These are phyloP conservation scores for Pichia pseudocactophila DNA, from an alignment of 805 yeast species.

Conservation along the genomic window DNA sequence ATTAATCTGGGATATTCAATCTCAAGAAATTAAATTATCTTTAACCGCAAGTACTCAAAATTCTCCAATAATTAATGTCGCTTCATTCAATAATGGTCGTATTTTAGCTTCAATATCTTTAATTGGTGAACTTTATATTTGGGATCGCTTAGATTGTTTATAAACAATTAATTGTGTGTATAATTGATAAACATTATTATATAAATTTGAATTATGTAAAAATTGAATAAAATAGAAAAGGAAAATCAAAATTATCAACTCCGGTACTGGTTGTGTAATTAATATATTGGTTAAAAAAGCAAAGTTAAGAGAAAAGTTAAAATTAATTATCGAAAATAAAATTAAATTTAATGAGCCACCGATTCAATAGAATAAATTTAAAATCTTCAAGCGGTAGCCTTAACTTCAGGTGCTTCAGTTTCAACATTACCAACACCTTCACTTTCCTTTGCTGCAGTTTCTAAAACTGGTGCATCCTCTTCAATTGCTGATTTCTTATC, in stretches of 20 bases:
- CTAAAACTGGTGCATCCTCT: slow-evolving; percentile 16
- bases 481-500: slow-evolving; percentile 5
- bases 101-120: slow-evolving; percentile 27
- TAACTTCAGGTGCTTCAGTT: neutral
- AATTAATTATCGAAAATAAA: too few relatives aligned
- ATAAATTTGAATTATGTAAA: neutral
- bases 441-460: slow-evolving; percentile 5
- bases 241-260: neutral
- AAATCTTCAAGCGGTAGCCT: slow-evolving; percentile 9
- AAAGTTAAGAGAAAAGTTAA: neutral
- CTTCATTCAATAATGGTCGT: slow-evolving; percentile 29
- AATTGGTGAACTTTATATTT: slow-evolving; percentile 23
- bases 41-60: slow-evolving; percentile 14
- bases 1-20: slow-evolving; percentile 60
- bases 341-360: too few relatives aligned
- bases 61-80: slow-evolving; percentile 34
- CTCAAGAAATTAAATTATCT: slow-evolving; percentile 36
- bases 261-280: too few relatives aligned
- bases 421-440: too few relatives aligned
- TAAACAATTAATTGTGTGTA: neutral
- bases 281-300: neutral
- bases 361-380: neutral
- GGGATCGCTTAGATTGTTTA: slow-evolving; percentile 15
- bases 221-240: slow-evolving; percentile 3
- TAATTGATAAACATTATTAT: neutral